Conservation (phyloP, 306 rosid genomes). For the Cicer bijugum region DNA sequence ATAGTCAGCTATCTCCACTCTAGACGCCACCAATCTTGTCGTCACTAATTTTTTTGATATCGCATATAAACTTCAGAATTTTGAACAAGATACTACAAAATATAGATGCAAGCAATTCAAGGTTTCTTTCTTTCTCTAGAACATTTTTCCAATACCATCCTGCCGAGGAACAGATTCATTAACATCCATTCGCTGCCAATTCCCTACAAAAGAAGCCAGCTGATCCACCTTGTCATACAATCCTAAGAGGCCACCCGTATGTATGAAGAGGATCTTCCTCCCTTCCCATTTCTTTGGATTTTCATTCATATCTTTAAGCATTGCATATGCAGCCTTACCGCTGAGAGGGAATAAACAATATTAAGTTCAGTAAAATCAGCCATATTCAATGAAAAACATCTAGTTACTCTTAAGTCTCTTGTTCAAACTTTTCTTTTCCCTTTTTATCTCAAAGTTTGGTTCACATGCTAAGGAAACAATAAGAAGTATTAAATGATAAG, state of each 20-base stretch:
- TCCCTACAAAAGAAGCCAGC: constrained; percentile 65
- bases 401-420: constrained; percentile 1
- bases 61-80: constrained; percentile 25
- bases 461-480: constrained; percentile 23
- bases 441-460: constrained; percentile 8
- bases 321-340: constrained; percentile 81
- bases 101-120: constrained; percentile 27
- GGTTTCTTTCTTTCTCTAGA: constrained; percentile 47
- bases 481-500: constrained; percentile 6
- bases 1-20: no score
- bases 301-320: constrained; percentile 74
- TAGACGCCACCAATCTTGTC: no score
- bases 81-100: neutral
- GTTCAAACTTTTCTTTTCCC: neutral
- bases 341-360: constrained; percentile 51
- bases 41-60: neutral
- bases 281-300: constrained; percentile 95
- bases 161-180: constrained; percentile 68
- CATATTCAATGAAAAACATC: constrained; percentile 33
- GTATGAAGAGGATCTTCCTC: constrained; percentile 85
- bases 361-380: constrained; percentile 21
- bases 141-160: constrained; percentile 85
- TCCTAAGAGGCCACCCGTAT: constrained; percentile 93
- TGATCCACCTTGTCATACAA: constrained; percentile 87
- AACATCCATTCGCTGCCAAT: constrained; percentile 82